Conservation (phyloP, 805 yeast species). For the Maudiozyma serrabonitensis region DNA sequence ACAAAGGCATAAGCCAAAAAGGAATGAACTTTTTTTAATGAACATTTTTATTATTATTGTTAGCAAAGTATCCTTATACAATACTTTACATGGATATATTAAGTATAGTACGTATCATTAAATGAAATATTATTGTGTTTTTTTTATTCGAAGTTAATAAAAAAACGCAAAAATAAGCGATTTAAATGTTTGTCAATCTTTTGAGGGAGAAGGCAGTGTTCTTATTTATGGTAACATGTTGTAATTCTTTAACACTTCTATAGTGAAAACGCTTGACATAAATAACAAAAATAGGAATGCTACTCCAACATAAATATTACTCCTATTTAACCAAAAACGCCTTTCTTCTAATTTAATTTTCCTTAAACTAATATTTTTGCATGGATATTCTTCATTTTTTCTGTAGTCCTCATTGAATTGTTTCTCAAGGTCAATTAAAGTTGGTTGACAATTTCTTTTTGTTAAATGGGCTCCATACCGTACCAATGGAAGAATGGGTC, state of each 20-base stretch:
- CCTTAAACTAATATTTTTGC: neutral
- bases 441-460: neutral
- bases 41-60: neutral
- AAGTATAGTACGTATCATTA: neutral
- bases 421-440: slow-evolving; percentile 3
- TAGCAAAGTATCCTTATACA: neutral
- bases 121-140: neutral
- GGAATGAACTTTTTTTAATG: neutral
- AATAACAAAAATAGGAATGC: neutral
- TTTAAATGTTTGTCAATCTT: too few relatives aligned
- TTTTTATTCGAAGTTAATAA: too few relatives aligned
- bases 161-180: too few relatives aligned
- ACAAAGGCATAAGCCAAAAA: slow-evolving; percentile 4
- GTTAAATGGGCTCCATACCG: neutral
- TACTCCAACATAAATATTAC: neutral
- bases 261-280: neutral
- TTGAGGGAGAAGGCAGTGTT: neutral
- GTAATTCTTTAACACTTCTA: neutral
- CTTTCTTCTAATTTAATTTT: neutral
- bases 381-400: neutral
- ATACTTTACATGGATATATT: neutral
- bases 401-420: neutral
- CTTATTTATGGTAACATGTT: neutral
- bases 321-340: neutral
- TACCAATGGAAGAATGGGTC: too few relatives aligned